Percentiles rank a stretch among this genome's conserved stretches.
These are phyloP conservation scores for Dichotomopilus funicola DNA, from an alignment of 2,329 filamentous ascomycete genomes.

Conservation along the genomic window DNA sequence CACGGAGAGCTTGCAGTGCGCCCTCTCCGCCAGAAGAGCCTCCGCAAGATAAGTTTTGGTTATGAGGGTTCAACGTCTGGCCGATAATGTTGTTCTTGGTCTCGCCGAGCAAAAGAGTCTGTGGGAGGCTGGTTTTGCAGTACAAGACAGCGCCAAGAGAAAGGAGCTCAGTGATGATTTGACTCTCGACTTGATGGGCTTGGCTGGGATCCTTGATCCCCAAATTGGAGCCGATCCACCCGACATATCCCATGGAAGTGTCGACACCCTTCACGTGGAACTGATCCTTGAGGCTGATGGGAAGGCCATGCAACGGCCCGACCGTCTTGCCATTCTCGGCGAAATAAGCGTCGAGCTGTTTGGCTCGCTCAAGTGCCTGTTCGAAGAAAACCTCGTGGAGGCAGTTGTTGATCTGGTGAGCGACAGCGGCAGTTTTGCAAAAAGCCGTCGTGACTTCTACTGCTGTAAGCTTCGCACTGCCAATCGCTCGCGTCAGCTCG, in stretches of 20 bases:
- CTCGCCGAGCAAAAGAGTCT: constrained; percentile 16
- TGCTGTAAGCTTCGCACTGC: constrained; percentile 26
- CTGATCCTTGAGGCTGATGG: constrained; percentile 46
- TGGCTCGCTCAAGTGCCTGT: constrained; percentile 41
- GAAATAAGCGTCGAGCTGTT: constrained; percentile 41
- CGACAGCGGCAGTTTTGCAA: constrained; percentile 47
- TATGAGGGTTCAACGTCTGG: constrained; percentile 30
- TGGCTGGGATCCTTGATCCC: constrained; percentile 17
- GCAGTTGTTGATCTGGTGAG: constrained; percentile 50
- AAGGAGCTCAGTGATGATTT: constrained; percentile 26
- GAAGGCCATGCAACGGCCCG: constrained; percentile 57
- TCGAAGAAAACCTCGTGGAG: constrained; percentile 47
- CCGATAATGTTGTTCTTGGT: constrained; percentile 32
- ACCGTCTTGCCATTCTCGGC: constrained; percentile 35
- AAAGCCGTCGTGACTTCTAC: constrained; percentile 47
- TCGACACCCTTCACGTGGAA: constrained; percentile 40
- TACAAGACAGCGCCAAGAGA: too few relatives aligned
- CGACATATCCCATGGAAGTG: constrained; percentile 35
- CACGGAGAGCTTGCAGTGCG: constrained; percentile 30
- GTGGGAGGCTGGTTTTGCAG: too few relatives aligned
- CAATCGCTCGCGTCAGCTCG: constrained; percentile 1
- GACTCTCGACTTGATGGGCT: constrained; percentile 19
- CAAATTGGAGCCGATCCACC: constrained; percentile 25
- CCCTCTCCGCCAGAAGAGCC: constrained; percentile 35
- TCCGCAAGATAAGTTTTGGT: constrained; percentile 29